Base-by-base conservation (phyloP, 169 alveolate species). In the Cyclospora cayetanensis region DNA sequence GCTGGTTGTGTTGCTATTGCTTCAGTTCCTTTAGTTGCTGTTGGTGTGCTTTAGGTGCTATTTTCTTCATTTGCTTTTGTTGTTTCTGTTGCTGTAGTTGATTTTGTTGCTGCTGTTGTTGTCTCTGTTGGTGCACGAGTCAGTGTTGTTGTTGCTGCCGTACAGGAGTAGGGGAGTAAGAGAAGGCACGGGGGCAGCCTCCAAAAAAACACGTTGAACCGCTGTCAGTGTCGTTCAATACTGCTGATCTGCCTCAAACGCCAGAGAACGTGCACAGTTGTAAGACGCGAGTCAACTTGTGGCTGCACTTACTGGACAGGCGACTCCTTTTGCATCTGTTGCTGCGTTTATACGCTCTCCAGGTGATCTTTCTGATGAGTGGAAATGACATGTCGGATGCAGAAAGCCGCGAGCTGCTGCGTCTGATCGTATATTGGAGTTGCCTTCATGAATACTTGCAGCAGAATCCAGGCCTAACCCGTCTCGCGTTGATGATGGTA, bases 391-490 rank as follows among this genome's bases (percentile, higher is more conserved):
- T 60, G 72, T 12, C n/a, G 72, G 72, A 60, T 31, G 31, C 34
- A n/a, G 72, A 60, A n/a, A n/a, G 72, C 31, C 35, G n/a, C 35
- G 72, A 60, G 72, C 31, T 60, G 72, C 72, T 60, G 72, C 72
- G 72, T 9, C n/a, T 7, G 27, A 60, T 60, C 4, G 85, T 74
- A 18, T 74, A 74, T 37, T 74, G 85, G 85, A 37, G 29, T 4
- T 74, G 85, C 41, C 37, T 74, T 20, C 53, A 74, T 22, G 85
- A 74, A 5, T 29, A 39, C 25, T 42, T 74, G 53, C 85, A 22
- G 43, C 53, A 39, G 25, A 11, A 37, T 63, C 85, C 85, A 27
- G 39, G 41, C 43, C 63, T 74, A 7, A 37, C 43, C 15, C 5
- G 65, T 31, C 60, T 74, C 2, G 85, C 85, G 34, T 35, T 74